Evolutionary conservation across 1,284 basidiomycete genomes (phyloP).

Genomic region (Microbotryum intermedium): DNA sequence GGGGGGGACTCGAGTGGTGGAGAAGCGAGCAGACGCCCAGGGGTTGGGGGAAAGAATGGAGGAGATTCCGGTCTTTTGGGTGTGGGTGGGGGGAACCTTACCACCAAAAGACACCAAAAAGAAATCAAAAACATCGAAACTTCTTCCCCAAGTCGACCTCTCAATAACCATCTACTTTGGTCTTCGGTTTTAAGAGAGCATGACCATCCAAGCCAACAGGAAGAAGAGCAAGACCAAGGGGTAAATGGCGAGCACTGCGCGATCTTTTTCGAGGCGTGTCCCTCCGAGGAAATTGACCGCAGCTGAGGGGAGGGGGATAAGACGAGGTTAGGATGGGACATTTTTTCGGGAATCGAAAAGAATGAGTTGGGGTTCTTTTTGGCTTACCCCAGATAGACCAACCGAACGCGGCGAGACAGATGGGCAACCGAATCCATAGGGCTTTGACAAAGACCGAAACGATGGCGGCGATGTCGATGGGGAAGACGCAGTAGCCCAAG

Average conservation of each 20-base stretch:
- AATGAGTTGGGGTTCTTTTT: neutral
- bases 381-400: constrained; percentile 91
- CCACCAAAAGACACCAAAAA: no score
- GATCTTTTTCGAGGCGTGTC: constrained; percentile 77
- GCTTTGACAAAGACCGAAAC: constrained; percentile 74
- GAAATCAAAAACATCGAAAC: no score
- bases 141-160: no score
- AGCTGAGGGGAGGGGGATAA: constrained; percentile 46
- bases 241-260: constrained; percentile 83
- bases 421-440: constrained; percentile 74
- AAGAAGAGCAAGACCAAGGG: constrained; percentile 59
- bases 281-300: constrained; percentile 90
- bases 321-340: no score
- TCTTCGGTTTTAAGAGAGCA: constrained; percentile 31
- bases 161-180: no score
- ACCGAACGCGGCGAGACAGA: constrained; percentile 74
- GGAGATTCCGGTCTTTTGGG: no score
- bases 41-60: no score
- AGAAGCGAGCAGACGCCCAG: no score
- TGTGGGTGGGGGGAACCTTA: no score
- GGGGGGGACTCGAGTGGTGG: no score
- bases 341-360: no score
- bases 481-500: constrained; percentile 81
- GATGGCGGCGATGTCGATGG: constrained; percentile 77
- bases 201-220: constrained; percentile 39